Evolutionary conservation across 2,329 filamentous ascomycete genomes (phyloP), one percentile per base, ranked within the genome.

Genomic region (Aspergillus quadricinctus): DNA sequence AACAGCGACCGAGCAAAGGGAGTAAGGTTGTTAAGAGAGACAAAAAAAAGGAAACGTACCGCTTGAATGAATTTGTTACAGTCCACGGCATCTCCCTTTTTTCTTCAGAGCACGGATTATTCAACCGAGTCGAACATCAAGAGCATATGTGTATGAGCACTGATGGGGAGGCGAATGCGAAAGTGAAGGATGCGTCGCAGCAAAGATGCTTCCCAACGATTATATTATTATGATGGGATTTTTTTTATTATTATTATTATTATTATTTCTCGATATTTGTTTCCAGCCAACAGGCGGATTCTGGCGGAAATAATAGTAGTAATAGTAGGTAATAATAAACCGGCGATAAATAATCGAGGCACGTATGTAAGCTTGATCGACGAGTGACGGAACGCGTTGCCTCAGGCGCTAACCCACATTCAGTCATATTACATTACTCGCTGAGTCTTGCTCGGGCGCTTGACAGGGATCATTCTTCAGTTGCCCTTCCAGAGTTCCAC

Each of bases 21-120:
- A 37, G 51, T n/a, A 56, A 55, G 40, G 35, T 29, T n/a, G 29
- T 27, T 50, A 9, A 48, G 35, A 31, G 46, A 46, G 23, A 14
- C 10, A 46, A 40, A 11, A 64, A 40, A 25, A 49, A 21, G 27
- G 17, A 50, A 41, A 57, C 63, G 29, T 73, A 78, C 77, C 77
- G 75, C 71, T 78, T 79, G 64, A 78, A 78, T 62, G 76, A 78
- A 69, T 79, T 79, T 63, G 77, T 78, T 65, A 79, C 76, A 64
- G 77, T 78, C 71, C 77, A 79, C 64, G 77, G 77, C 75, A 75
- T 77, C 67, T 75, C 74, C 70, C 67, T 69, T 61, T 52, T 61
- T 56, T 52, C 52, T 63, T 58, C 55, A 58, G 43, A 56, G 53
- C 61, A 61, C 57, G 51, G 53, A 58, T 52, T 54, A 58, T 52